Conservation (phyloP, 176 grass and related monocot species). For the Panicum miliaceum region DNA sequence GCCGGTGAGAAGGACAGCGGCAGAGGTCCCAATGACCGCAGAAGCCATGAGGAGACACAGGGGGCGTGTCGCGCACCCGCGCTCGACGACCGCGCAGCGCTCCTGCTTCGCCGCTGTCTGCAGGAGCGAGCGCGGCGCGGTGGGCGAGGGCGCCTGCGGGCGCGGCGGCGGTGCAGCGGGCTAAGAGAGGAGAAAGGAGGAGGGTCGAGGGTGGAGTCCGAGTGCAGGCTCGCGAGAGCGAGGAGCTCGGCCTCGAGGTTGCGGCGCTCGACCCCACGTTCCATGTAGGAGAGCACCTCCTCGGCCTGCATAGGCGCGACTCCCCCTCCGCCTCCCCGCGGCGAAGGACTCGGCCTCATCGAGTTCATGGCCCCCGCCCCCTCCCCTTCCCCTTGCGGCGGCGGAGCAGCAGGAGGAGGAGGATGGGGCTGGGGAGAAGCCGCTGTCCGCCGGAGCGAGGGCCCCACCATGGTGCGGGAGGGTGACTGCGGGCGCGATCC, state of each 20-base stretch:
- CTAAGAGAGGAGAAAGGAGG: slow-evolving; percentile 64
- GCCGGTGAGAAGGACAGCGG: no score
- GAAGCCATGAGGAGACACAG: no score
- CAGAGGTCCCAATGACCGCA: no score
- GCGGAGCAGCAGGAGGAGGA: slow-evolving; percentile 61
- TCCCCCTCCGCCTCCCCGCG: slow-evolving; percentile 60
- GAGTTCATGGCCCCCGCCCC: slow-evolving; percentile 2
- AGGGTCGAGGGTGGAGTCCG: slow-evolving; percentile 89
- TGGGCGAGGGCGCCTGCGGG: no score
- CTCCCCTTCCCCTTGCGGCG: slow-evolving; percentile 31
- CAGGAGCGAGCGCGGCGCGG: no score
- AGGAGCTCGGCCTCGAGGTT: slow-evolving; percentile 91
- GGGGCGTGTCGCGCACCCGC: no score
- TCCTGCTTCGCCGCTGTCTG: no score
- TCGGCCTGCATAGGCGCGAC: slow-evolving; percentile 84
- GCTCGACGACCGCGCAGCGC: no score
- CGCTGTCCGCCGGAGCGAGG: no score
- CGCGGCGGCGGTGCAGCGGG: slow-evolving; percentile 39
- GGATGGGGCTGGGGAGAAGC: slow-evolving; percentile 64
- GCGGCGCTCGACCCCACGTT: slow-evolving; percentile 74
- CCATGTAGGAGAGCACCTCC: slow-evolving; percentile 96
- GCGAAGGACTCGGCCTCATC: slow-evolving; percentile 56
- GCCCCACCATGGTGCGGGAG: no score
- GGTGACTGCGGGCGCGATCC: no score
- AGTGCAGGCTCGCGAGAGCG: slow-evolving; percentile 80